Percentiles rank a stretch among this genome's conserved stretches.
Conservation (phyloP, 441 rosid genomes). For the Bruguiera hainesii region DNA sequence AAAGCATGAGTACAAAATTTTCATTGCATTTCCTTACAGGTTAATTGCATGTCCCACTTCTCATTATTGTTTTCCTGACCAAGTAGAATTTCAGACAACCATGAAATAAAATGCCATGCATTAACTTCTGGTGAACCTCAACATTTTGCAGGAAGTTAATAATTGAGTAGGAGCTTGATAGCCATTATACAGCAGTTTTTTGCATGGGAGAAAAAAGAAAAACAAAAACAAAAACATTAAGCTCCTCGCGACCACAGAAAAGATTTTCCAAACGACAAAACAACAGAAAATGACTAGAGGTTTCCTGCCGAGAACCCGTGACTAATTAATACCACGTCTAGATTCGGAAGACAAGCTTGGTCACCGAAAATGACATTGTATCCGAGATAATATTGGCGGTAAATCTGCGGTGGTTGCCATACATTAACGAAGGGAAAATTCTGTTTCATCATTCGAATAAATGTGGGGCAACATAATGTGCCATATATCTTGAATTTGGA, state of each 20-base stretch:
- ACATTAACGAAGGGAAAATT: not conserved
- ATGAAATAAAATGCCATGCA: not conserved
- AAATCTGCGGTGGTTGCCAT: constrained; percentile 8
- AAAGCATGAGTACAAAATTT: too few species aligned
- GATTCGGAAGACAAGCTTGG: constrained; percentile 15
- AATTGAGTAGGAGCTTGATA: not conserved
- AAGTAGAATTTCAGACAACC: not conserved
- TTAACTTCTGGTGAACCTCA: too few species aligned
- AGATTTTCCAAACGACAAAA: not conserved
- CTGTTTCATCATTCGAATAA: constrained; percentile 15
- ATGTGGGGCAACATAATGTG: constrained; percentile 6
- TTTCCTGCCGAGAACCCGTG: constrained; percentile 21
- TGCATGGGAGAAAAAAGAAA: not conserved
- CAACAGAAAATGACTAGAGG: constrained; percentile 19
- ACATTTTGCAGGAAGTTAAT: not conserved
- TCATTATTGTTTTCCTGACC: not conserved
- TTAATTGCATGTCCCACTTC: too few species aligned
- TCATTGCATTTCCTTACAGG: too few species aligned
- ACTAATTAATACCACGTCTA: constrained; percentile 12
- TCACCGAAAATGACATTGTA: constrained; percentile 23
- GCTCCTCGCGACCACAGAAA: constrained; percentile 6
- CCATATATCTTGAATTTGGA: constrained; percentile 17
- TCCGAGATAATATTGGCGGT: constrained; percentile 19
- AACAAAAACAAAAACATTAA: too few species aligned
- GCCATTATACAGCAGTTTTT: not conserved